A percentile compares a stretch with the other conserved stretches of the same genome.
Evolutionary conservation across 192 early-diverging fungal species (phyloP).

Genomic region (Dissophora ornata): DNA sequence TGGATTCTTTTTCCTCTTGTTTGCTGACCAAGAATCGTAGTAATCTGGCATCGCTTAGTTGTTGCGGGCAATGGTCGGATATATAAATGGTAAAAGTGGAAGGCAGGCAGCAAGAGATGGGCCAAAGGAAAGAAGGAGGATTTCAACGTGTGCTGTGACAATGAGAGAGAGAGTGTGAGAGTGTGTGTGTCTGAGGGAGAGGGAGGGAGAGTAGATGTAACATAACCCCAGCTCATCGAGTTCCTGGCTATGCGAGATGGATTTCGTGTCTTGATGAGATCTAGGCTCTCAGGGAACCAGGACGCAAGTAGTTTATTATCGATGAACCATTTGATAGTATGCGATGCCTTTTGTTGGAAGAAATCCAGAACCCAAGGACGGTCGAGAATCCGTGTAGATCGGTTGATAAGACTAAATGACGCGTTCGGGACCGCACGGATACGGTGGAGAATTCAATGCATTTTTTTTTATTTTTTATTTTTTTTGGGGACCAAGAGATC

Average conservation of each 20-base stretch:
- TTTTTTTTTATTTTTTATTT: too few species aligned
- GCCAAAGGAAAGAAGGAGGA: neutral
- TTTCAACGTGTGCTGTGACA: neutral
- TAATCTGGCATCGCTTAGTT: constrained; percentile 26
- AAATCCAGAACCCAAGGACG: constrained; percentile 23
- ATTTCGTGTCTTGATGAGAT: too few species aligned
- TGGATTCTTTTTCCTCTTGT: constrained; percentile 26
- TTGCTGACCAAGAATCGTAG: constrained; percentile 50
- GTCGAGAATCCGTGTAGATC: constrained; percentile 8
- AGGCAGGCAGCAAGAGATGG: neutral
- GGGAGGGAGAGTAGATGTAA: too few species aligned
- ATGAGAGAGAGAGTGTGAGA: neutral
- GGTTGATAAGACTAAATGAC: neutral
- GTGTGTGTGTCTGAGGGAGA: too few species aligned
- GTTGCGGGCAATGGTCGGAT: too few species aligned
- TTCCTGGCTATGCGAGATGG: neutral
- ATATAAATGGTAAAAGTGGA: neutral
- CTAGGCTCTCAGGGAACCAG: too few species aligned
- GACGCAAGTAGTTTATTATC: too few species aligned
- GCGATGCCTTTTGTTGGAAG: neutral
- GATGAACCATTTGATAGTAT: too few species aligned
- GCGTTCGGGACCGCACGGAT: neutral
- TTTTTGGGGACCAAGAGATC: too few species aligned
- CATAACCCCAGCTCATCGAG: neutral
- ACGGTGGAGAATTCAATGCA: neutral